phyloP scores from a whole-genome alignment of 768 basidiomycete species.

The Obba rivulosa region DNA sequence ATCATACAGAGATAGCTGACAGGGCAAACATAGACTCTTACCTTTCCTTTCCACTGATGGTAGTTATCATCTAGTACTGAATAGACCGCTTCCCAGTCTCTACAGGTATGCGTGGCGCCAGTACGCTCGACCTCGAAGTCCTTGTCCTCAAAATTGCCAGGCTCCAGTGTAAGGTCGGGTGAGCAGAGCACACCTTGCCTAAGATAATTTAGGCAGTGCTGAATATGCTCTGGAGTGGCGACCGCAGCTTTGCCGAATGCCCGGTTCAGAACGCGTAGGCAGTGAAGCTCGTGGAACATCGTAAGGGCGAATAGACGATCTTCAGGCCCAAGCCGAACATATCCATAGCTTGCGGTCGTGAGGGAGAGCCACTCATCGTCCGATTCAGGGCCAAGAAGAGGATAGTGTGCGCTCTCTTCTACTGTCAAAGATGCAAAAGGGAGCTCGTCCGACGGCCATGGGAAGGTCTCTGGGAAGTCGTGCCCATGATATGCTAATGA shows the following conservation, averaged over 20 bases:
- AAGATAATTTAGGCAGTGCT: slow-evolving; percentile 31
- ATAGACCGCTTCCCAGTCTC: slow-evolving; percentile 18
- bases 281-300: slow-evolving; percentile 36
- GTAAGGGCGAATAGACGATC: slow-evolving; percentile 25
- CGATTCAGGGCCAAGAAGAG: slow-evolving; percentile 18
- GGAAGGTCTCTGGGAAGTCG: slow-evolving; percentile 22
- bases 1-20: too few species aligned
- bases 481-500: slow-evolving; percentile 23
- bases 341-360: slow-evolving; percentile 22
- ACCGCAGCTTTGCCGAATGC: slow-evolving; percentile 6
- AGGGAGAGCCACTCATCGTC: slow-evolving; percentile 23
- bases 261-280: slow-evolving; percentile 24
- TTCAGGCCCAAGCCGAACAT: slow-evolving; percentile 27
- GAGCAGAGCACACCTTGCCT: slow-evolving; percentile 26
- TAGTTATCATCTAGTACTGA: slow-evolving; percentile 1
- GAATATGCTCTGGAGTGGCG: slow-evolving; percentile 2
- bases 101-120: slow-evolving; percentile 20
- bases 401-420: slow-evolving; percentile 28
- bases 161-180: slow-evolving; percentile 27
- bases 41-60: not conserved
- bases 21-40: too few species aligned
- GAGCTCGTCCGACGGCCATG: slow-evolving; percentile 12
- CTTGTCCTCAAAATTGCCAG: slow-evolving; percentile 11
- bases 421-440: slow-evolving; percentile 8
- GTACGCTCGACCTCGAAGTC: slow-evolving; percentile 11